A percentile compares a stretch with the other conserved stretches of the same genome.
These are phyloP conservation scores for Clarireedia hainanense DNA, from an alignment of 2,329 filamentous ascomycete genomes.

Conservation along the genomic window DNA sequence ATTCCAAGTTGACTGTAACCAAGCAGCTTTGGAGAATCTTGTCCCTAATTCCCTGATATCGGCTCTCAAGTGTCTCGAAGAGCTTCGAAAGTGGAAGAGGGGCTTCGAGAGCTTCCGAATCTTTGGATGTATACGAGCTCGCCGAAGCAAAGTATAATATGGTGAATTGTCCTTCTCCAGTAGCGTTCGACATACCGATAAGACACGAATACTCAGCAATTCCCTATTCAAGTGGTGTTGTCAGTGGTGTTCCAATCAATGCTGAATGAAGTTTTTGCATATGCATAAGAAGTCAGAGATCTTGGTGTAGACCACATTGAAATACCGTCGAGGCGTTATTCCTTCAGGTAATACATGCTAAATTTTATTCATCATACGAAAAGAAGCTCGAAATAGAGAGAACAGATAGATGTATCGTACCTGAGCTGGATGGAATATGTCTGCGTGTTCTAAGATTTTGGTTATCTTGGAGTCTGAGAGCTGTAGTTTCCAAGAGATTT, in stretches of 20 bases:
- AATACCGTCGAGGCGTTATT: slow-evolving; percentile 40
- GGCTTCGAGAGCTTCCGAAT: slow-evolving; percentile 57
- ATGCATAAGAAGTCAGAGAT: slow-evolving; percentile 49
- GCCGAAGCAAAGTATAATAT: slow-evolving; percentile 78
- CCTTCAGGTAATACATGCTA: slow-evolving; percentile 38
- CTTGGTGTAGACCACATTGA: slow-evolving; percentile 55
- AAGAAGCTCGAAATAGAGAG: not conserved
- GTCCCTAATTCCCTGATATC: slow-evolving; percentile 60
- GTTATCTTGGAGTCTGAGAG: too few relatives aligned
- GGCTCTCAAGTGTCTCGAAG: slow-evolving; percentile 59
- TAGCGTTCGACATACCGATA: slow-evolving; percentile 11
- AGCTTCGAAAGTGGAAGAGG: slow-evolving; percentile 56
- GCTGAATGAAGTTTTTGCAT: not conserved
- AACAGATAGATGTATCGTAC: slow-evolving; percentile 13
- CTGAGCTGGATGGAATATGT: not conserved
- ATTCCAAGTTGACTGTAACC: slow-evolving; percentile 73
- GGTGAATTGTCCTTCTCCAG: slow-evolving; percentile 55
- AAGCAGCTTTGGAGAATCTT: slow-evolving; percentile 66
- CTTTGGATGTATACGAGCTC: slow-evolving; percentile 60
- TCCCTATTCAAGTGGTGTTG: not conserved
- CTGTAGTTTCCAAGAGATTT: too few relatives aligned
- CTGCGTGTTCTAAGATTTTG: too few relatives aligned
- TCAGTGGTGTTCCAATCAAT: not conserved
- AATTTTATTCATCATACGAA: slow-evolving; percentile 30
- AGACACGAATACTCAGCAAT: not conserved